Evolutionary conservation across 306 rosid species (phyloP).

Genomic region (Amphicarpaea edgeworthii): DNA sequence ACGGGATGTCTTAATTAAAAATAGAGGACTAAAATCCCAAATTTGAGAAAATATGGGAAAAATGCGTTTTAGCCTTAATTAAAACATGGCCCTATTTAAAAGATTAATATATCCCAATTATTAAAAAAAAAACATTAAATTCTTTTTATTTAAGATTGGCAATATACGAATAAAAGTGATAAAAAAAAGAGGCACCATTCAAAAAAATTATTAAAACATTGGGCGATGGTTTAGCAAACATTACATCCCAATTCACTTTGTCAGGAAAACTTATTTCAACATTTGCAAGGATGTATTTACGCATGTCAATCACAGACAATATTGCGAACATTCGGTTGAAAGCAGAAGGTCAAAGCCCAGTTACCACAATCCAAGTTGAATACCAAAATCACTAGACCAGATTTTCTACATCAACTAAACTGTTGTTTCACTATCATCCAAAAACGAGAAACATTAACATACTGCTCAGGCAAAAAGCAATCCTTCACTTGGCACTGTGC

Average conservation of each 20-base stretch:
- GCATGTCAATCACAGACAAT: background rate
- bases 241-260: background rate
- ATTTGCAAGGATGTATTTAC: background rate
- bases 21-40: no score
- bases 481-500: conserved; percentile 4
- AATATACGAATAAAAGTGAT: background rate
- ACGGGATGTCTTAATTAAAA: no score
- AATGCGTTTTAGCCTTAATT: no score
- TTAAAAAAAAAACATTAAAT: background rate
- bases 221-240: background rate
- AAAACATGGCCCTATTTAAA: background rate
- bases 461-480: background rate
- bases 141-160: background rate
- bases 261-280: background rate
- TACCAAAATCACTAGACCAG: background rate
- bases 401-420: background rate
- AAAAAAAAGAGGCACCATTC: background rate
- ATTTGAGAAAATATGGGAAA: no score
- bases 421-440: background rate
- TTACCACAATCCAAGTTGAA: background rate
- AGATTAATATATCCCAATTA: background rate
- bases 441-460: conserved; percentile 1
- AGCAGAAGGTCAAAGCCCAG: background rate
- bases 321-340: background rate
- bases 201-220: no score